phyloP scores from a whole-genome alignment of 495 filamentous ascomycete genomes.

The Emericellopsis terricola region DNA sequence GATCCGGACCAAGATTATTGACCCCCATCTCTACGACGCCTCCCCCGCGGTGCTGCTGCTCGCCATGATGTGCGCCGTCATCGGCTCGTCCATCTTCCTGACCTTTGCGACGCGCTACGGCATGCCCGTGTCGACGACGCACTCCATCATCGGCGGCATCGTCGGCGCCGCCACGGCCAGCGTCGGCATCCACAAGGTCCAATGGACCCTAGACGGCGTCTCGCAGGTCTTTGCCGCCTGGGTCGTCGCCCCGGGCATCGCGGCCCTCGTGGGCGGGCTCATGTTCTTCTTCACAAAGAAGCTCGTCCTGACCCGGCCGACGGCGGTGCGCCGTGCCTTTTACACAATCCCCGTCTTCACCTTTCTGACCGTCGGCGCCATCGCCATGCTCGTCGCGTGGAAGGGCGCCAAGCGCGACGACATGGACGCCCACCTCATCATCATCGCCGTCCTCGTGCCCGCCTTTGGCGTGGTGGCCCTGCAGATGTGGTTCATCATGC shows the following conservation, averaged over 20 bases:
- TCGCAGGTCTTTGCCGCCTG: slow-evolving; percentile 28
- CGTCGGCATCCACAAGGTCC: slow-evolving; percentile 26
- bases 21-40: slow-evolving; percentile 18
- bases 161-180: slow-evolving; percentile 36
- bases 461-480: slow-evolving; percentile 27
- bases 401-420: slow-evolving; percentile 2
- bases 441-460: neutral
- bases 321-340: slow-evolving; percentile 30
- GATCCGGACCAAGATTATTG: slow-evolving; percentile 34
- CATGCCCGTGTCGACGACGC: slow-evolving; percentile 33
- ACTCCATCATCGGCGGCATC: slow-evolving; percentile 37
- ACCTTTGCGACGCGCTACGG: slow-evolving; percentile 35
- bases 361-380: slow-evolving; percentile 29
- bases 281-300: slow-evolving; percentile 37
- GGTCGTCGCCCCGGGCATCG: slow-evolving; percentile 35
- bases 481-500: slow-evolving; percentile 33
- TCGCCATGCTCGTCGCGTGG: slow-evolving; percentile 2
- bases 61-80: slow-evolving; percentile 31
- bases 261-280: slow-evolving; percentile 27
- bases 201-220: slow-evolving; percentile 37
- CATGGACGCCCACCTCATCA: neutral
- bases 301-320: slow-evolving; percentile 30
- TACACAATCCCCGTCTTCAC: slow-evolving; percentile 28
- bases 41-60: slow-evolving; percentile 34
- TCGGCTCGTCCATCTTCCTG: slow-evolving; percentile 14